A percentile compares a stretch with the other conserved stretches of the same genome.
These are phyloP conservation scores for Iberis amara DNA, from an alignment of 441 rosid species.

Conservation along the genomic window DNA sequence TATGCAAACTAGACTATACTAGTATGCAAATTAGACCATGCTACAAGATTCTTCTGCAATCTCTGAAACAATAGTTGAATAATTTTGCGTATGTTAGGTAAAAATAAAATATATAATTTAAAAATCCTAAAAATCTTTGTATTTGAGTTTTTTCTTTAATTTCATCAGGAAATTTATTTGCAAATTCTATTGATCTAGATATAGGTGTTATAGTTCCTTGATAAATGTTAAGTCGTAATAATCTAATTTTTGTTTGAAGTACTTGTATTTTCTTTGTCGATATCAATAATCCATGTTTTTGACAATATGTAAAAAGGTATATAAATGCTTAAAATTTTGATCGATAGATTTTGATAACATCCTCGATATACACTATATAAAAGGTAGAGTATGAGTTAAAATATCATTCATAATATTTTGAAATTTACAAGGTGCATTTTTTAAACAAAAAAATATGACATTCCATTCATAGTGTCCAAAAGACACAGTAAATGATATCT, in stretches of 20 bases:
- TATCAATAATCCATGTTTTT: too few relatives aligned
- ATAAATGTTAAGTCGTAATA: neutral
- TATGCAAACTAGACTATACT: neutral
- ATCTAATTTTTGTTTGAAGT: neutral
- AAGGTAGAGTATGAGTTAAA: neutral
- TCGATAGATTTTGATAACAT: neutral
- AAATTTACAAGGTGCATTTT: neutral
- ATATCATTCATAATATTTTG: neutral
- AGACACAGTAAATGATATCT: neutral
- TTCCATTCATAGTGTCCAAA: slow-evolving; percentile 1
- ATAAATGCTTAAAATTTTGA: neutral
- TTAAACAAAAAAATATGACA: neutral
- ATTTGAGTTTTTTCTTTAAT: neutral
- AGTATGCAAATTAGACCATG: too few relatives aligned
- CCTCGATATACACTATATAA: neutral
- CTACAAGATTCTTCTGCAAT: neutral
- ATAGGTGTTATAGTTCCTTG: neutral
- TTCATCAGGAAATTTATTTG: neutral
- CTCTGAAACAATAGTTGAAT: slow-evolving; percentile 1
- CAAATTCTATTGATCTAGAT: neutral
- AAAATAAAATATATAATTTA: neutral
- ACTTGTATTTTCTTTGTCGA: too few relatives aligned
- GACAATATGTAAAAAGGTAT: neutral
- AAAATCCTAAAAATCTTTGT: neutral
- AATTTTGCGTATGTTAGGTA: neutral